Conservation (phyloP, 2,329 filamentous ascomycete species). For the Fusarium torreyae region DNA sequence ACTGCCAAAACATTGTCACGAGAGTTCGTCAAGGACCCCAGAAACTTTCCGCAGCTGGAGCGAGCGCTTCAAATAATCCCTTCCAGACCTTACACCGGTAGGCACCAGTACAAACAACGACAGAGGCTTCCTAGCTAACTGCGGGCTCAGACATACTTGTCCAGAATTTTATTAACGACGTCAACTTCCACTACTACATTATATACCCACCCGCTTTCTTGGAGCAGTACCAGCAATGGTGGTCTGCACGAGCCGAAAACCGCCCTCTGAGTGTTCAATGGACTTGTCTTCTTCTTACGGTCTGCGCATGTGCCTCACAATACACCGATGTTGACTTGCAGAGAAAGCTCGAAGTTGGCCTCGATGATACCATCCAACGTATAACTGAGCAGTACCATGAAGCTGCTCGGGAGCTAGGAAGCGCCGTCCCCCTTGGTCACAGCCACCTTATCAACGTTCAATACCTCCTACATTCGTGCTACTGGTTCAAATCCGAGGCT, state of each 20-base stretch:
- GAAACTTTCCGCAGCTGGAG: constrained; percentile 51
- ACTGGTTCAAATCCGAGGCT: constrained; percentile 57
- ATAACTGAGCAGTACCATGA: constrained; percentile 55
- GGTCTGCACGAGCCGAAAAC: constrained; percentile 49
- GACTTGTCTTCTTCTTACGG: constrained; percentile 57
- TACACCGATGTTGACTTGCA: constrained; percentile 53
- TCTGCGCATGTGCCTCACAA: constrained; percentile 57
- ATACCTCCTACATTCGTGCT: constrained; percentile 56
- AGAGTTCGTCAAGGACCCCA: constrained; percentile 44
- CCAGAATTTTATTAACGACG: constrained; percentile 57
- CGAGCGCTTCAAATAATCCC: constrained; percentile 54
- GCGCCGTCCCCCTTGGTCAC: constrained; percentile 53
- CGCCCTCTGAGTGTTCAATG: constrained; percentile 55
- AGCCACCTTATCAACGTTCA: constrained; percentile 55
- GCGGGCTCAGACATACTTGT: constrained; percentile 54
- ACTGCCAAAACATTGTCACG: constrained; percentile 33
- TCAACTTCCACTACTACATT: constrained; percentile 59
- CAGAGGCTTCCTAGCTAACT: constrained; percentile 15
- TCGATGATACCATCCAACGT: constrained; percentile 49
- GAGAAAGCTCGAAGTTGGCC: constrained; percentile 52
- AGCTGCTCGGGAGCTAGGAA: constrained; percentile 53
- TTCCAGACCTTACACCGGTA: constrained; percentile 55
- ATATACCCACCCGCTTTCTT: constrained; percentile 56
- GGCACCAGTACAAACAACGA: constrained; percentile 15
- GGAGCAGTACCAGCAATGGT: constrained; percentile 57